Conservation (phyloP, 73 alveolate species). For the Symbiodinium pilosum region DNA sequence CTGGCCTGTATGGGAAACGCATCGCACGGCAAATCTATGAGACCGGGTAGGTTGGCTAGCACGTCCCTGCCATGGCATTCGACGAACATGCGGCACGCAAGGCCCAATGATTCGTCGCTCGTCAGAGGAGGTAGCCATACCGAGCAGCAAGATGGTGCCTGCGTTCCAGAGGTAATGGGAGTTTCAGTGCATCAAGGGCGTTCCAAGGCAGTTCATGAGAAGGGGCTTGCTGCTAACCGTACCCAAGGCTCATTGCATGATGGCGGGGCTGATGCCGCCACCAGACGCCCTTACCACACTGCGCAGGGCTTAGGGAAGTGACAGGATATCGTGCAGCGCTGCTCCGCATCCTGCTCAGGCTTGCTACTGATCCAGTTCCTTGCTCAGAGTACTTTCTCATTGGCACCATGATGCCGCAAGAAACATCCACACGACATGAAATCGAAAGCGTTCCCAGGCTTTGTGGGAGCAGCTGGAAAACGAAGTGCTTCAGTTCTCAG, state of each 20-base stretch:
- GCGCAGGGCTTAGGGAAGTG: background rate
- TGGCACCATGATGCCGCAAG: background rate
- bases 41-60: background rate
- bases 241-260: background rate
- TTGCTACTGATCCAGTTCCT: background rate
- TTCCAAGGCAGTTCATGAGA: background rate
- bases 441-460: no score
- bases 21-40: no score
- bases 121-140: no score
- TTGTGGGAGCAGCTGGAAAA: background rate
- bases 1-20: no score
- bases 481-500: conserved; percentile 1
- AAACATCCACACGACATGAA: no score
- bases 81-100: background rate
- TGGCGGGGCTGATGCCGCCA: background rate
- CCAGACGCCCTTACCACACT: background rate
- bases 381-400: background rate
- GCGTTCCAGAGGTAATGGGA: background rate
- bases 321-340: background rate
- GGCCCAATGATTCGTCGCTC: background rate
- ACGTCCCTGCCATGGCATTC: background rate
- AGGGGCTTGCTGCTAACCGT: no score
- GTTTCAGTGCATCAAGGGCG: background rate
- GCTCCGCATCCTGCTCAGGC: background rate
- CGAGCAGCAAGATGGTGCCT: no score